Base-by-base conservation (phyloP, 2,329 filamentous ascomycete genomes). In the Sarocladiaceae sp. region DNA sequence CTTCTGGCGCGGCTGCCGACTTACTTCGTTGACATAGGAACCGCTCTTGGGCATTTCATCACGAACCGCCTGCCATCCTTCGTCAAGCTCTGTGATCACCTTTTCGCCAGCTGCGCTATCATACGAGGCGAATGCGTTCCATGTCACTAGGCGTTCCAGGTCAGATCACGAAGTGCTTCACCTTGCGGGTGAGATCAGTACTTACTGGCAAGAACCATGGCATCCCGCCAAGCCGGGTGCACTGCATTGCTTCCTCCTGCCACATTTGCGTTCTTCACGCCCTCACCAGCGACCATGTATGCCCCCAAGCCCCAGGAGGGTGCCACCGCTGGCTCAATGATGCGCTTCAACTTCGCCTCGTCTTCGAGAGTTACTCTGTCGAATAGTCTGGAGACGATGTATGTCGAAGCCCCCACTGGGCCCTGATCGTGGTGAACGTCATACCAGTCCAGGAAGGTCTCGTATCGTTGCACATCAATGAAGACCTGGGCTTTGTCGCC, bases 211-310 rank as follows among this genome's bases (percentile, higher is more conserved):
- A 49, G 28, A 7, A 36, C n/a, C n/a, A 25, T 49, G 20, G 26
- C 26, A 33, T 18, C 71, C 15, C 79, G 68, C 77, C 78, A 84
- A 0, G 76, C 75, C 0, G 78, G 77, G 33, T 74, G 72, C 2
- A 78, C 69, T 0, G 76, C 64, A 25, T 76, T 73, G 39, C 71
- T 63, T 0, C 73, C 74, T 0, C 75, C 76, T 17, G 70, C 61
- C 0, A 74, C 72, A 25, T 63, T 61, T 2, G 73, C 75, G 35
- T 77, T 59, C 0, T 66, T 62, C 1, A 77, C 68, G 0, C 72
- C 76, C 31, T 71, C 70, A 0, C 76, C 75, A 2, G 68, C 64
- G 0, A 80, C 71, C 3, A 77, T 55, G 52, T 66, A 72, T 0
- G 66, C 65, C 1, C 66, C 0, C 66, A 65, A 1, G 66, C 62